Evolutionary conservation across 2,329 filamentous ascomycete genomes (phyloP).

Genomic region (Periconia sp.): DNA sequence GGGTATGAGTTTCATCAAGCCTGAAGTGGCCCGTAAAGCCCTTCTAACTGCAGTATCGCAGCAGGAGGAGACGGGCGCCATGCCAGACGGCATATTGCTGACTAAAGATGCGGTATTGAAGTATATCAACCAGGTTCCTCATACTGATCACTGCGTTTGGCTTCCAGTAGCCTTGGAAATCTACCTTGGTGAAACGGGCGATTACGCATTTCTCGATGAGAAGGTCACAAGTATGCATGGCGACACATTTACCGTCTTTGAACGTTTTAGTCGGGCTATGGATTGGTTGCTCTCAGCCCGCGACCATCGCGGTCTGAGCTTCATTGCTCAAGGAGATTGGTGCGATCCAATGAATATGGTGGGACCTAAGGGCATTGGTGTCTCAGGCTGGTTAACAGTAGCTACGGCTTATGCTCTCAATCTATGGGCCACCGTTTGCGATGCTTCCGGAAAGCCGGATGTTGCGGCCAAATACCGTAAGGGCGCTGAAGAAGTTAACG

Average conservation of each 20-base stretch:
- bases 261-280: slow-evolving; percentile 63
- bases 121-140: slow-evolving; percentile 67
- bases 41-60: slow-evolving; percentile 59
- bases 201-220: slow-evolving; percentile 58
- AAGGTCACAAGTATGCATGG: slow-evolving; percentile 52
- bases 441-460: slow-evolving; percentile 49
- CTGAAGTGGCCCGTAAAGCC: slow-evolving; percentile 55
- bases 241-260: slow-evolving; percentile 58
- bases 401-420: slow-evolving; percentile 61
- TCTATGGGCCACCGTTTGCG: slow-evolving; percentile 61
- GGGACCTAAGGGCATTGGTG: slow-evolving; percentile 63
- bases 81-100: slow-evolving; percentile 64
- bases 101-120: slow-evolving; percentile 62
- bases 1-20: slow-evolving; percentile 65
- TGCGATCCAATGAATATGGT: slow-evolving; percentile 69
- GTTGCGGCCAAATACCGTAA: slow-evolving; percentile 54
- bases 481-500: slow-evolving; percentile 56
- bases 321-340: slow-evolving; percentile 66
- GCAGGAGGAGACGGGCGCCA: slow-evolving; percentile 61
- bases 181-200: slow-evolving; percentile 62
- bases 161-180: slow-evolving; percentile 61
- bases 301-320: slow-evolving; percentile 61
- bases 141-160: slow-evolving; percentile 67
- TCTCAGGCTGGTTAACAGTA: slow-evolving; percentile 65
- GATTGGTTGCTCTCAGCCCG: slow-evolving; percentile 61